Percentiles rank a stretch among this genome's conserved stretches.
Conservation (phyloP, 352 stramenopile genomes). For the Aphanomyces stellatus region DNA sequence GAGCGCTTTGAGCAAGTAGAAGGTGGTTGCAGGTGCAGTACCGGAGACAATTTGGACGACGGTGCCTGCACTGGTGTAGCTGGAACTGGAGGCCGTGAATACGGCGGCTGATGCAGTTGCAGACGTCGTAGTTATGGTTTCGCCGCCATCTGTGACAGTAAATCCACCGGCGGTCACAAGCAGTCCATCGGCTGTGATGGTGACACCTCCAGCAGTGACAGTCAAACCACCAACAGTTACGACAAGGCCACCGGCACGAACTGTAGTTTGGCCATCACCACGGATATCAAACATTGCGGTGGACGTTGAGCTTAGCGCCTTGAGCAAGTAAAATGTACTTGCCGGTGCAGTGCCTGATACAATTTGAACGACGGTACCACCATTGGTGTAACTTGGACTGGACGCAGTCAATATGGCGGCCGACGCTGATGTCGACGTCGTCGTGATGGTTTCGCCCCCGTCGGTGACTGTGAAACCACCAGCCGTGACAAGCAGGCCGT, state of each 20-base stretch:
- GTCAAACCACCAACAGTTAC: constrained; percentile 35
- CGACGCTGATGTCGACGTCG: constrained; percentile 9
- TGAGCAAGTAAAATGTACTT: constrained; percentile 41
- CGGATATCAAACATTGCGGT: constrained; percentile 35
- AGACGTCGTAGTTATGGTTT: constrained; percentile 22
- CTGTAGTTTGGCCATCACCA: constrained; percentile 37
- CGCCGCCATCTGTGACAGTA: constrained; percentile 28
- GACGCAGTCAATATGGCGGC: constrained; percentile 25
- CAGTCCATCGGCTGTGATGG: constrained; percentile 26
- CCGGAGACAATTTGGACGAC: constrained; percentile 22
- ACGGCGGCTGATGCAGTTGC: constrained; percentile 22
- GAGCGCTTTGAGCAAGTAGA: constrained; percentile 40
- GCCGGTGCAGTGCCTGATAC: constrained; percentile 20
- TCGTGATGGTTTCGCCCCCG: constrained; percentile 28
- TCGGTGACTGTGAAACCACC: constrained; percentile 25
- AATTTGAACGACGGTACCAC: constrained; percentile 25
- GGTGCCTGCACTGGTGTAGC: constrained; percentile 26
- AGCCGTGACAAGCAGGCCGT: constrained; percentile 17
- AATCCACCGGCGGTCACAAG: constrained; percentile 10
- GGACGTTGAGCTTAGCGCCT: constrained; percentile 23
- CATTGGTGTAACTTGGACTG: constrained; percentile 19
- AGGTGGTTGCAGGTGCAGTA: constrained; percentile 23
- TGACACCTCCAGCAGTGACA: constrained; percentile 35
- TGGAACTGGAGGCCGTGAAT: constrained; percentile 21
- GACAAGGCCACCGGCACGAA: constrained; percentile 30